phyloP scores from a whole-genome alignment of 768 basidiomycete genomes.

The Lyophyllum semitale region DNA sequence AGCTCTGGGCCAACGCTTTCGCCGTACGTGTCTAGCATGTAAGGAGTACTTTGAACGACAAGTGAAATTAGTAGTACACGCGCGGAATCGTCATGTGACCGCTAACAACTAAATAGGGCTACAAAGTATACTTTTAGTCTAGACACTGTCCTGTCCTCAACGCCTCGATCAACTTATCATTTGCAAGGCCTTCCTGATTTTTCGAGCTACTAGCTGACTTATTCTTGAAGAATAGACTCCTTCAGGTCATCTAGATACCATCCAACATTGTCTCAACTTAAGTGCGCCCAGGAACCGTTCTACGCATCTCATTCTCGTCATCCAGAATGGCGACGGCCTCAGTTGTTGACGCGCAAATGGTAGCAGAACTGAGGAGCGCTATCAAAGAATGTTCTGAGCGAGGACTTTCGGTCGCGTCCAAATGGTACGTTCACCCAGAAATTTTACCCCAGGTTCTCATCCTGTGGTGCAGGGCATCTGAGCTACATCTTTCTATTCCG shows the following conservation, averaged over 20 bases:
- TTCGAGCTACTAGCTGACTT: too few species aligned
- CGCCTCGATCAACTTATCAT: too few species aligned
- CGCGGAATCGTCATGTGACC: not conserved
- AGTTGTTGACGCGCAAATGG: conserved; percentile 43
- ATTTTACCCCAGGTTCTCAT: not conserved
- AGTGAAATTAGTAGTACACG: too few species aligned
- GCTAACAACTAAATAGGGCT: too few species aligned
- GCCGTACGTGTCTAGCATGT: not conserved
- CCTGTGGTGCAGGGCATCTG: conserved; percentile 61
- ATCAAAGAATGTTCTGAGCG: conserved; percentile 75
- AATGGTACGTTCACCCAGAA: conserved; percentile 56
- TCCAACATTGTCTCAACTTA: too few species aligned
- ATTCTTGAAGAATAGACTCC: too few species aligned
- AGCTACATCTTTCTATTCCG: conserved; percentile 67
- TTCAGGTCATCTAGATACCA: too few species aligned
- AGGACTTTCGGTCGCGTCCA: conserved; percentile 69
- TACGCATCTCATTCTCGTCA: not conserved
- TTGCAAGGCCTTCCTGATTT: too few species aligned
- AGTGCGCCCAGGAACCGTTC: not conserved
- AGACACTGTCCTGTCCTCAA: too few species aligned
- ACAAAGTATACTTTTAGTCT: too few species aligned
- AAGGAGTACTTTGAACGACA: not conserved
- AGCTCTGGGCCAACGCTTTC: not conserved
- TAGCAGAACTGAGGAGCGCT: conserved; percentile 60
- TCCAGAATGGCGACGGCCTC: conserved; percentile 20